phyloP scores from a whole-genome alignment of 192 early-diverging fungal genomes.

The Backusella parvicylindrica region DNA sequence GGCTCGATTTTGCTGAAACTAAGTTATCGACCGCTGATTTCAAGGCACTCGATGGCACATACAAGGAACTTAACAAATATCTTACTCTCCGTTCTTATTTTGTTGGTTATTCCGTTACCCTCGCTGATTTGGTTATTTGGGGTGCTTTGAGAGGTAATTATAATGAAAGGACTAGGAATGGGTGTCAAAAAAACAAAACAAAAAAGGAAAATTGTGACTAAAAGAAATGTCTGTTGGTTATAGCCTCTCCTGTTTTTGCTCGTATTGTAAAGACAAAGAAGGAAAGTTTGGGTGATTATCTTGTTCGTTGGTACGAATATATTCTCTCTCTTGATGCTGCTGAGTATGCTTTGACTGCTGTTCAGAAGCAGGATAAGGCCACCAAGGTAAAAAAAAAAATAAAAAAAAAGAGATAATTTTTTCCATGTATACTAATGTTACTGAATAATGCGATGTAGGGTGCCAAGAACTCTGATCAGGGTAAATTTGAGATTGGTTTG shows the following conservation, averaged over 20 bases:
- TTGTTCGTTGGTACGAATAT: slow-evolving; percentile 81
- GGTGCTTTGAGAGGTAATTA: slow-evolving; percentile 71
- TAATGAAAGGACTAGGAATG: not conserved
- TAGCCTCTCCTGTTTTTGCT: slow-evolving; percentile 75
- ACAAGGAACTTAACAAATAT: slow-evolving; percentile 76
- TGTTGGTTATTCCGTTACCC: slow-evolving; percentile 69
- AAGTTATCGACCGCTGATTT: slow-evolving; percentile 61
- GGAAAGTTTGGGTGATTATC: slow-evolving; percentile 60
- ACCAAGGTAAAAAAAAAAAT: slow-evolving; percentile 37
- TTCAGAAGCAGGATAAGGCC: slow-evolving; percentile 46
- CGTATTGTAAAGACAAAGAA: slow-evolving; percentile 74
- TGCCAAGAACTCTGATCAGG: slow-evolving; percentile 68
- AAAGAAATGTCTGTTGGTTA: not conserved
- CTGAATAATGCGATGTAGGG: slow-evolving; percentile 11
- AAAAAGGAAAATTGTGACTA: not conserved
- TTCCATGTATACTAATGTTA: not conserved
- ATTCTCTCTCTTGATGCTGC: slow-evolving; percentile 59
- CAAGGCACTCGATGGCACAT: slow-evolving; percentile 65
- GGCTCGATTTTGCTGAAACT: slow-evolving; percentile 68
- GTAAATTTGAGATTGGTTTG: slow-evolving; percentile 91
- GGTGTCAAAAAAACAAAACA: not conserved
- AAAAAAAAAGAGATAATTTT: not conserved
- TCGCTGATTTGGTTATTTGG: slow-evolving; percentile 87
- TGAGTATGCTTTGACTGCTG: slow-evolving; percentile 39
- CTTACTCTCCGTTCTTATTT: slow-evolving; percentile 80